A percentile compares a stretch with the other conserved stretches of the same genome.
Evolutionary conservation across 768 basidiomycete genomes (phyloP).

Genomic region (Hericium coralloides): DNA sequence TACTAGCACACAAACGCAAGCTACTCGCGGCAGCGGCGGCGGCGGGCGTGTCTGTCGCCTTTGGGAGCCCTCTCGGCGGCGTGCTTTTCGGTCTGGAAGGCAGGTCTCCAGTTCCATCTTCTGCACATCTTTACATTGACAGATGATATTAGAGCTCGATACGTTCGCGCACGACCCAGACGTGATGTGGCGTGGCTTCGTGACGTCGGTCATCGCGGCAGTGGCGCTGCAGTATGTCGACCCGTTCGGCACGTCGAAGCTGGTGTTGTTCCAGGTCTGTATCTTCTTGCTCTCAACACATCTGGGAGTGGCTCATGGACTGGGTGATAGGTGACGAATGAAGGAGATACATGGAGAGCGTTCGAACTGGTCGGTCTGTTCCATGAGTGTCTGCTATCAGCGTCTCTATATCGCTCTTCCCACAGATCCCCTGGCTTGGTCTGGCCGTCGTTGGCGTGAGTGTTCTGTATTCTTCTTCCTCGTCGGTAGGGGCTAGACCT

Average conservation of each 20-base stretch:
- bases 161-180: slow-evolving; percentile 65
- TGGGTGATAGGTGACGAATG: slow-evolving; percentile 40
- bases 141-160: slow-evolving; percentile 41
- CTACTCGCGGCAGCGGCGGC: slow-evolving; percentile 76
- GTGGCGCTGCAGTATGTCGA: slow-evolving; percentile 78
- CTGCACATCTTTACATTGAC: background rate
- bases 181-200: slow-evolving; percentile 83
- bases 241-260: slow-evolving; percentile 78
- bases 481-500: slow-evolving; percentile 1
- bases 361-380: slow-evolving; percentile 49
- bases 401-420: background rate
- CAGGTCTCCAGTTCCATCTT: slow-evolving; percentile 7
- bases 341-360: slow-evolving; percentile 54
- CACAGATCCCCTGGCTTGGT: slow-evolving; percentile 60
- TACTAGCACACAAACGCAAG: slow-evolving; percentile 67
- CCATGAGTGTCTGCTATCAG: slow-evolving; percentile 8
- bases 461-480: background rate
- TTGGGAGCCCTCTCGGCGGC: slow-evolving; percentile 80
- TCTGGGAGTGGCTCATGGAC: background rate
- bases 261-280: slow-evolving; percentile 68
- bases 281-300: background rate
- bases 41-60: slow-evolving; percentile 82
- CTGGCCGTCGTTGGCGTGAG: slow-evolving; percentile 56
- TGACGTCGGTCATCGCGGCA: slow-evolving; percentile 80
- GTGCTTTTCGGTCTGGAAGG: slow-evolving; percentile 81